Conservation (phyloP, 1,139 yeast genomes). For the Yamadazyma siamensis region DNA sequence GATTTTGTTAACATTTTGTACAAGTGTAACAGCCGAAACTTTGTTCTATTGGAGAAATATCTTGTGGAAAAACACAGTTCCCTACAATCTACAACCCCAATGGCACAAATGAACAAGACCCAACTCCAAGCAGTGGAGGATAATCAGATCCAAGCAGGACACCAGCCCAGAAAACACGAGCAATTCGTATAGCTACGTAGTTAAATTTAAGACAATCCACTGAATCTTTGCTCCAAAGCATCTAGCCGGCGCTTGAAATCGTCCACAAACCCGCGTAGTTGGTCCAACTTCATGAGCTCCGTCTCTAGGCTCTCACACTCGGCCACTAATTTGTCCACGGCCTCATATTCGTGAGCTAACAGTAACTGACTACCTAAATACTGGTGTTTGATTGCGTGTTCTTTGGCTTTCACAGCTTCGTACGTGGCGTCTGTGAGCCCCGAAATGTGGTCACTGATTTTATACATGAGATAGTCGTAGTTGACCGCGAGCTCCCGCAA, state of each 20-base stretch:
- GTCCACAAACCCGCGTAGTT: conserved; percentile 48
- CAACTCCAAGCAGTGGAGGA: conserved; percentile 5
- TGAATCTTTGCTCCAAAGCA: conserved; percentile 24
- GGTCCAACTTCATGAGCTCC: conserved; percentile 68
- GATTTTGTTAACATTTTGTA: conserved; percentile 64
- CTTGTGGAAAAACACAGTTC: conserved; percentile 41
- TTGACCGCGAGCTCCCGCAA: conserved; percentile 55
- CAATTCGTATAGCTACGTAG: conserved; percentile 4
- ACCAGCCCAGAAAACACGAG: conserved; percentile 4
- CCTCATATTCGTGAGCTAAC: conserved; percentile 41
- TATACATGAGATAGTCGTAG: conserved; percentile 61
- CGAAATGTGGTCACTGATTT: conserved; percentile 52
- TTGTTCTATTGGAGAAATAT: conserved; percentile 57
- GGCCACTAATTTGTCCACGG: conserved; percentile 38
- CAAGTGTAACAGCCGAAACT: conserved; percentile 74
- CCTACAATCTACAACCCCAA: conserved; percentile 1
- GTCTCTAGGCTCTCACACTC: conserved; percentile 56
- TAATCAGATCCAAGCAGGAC: conserved; percentile 1
- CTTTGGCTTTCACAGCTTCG: conserved; percentile 26
- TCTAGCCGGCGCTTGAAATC: conserved; percentile 33
- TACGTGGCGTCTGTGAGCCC: conserved; percentile 36
- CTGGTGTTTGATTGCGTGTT: conserved; percentile 26
- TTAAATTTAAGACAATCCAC: not conserved
- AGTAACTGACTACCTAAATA: conserved; percentile 34
- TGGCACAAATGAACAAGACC: conserved; percentile 4